Evolutionary conservation across 129 eudicot species (phyloP).

Genomic region (Flaveria sonorensis): DNA sequence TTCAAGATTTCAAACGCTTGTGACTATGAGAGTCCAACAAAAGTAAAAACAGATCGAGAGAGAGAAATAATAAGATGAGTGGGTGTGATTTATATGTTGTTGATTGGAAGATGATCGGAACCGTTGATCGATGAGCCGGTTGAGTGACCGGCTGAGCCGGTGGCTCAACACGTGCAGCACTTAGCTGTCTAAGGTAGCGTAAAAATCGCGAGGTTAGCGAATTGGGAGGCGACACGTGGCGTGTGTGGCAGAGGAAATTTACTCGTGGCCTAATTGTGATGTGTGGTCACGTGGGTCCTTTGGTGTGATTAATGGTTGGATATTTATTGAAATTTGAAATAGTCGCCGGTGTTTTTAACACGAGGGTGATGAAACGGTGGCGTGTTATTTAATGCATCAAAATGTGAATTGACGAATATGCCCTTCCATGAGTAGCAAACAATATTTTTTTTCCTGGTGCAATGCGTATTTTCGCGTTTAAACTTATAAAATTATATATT

Average conservation of each 20-base stretch:
- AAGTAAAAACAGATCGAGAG: constrained; percentile 5
- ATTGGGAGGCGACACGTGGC: constrained; percentile 31
- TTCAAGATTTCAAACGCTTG: constrained; percentile 13
- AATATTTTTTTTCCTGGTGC: no score
- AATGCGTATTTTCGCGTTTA: no score
- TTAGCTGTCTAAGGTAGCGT: constrained; percentile 10
- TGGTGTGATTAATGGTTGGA: constrained; percentile 6
- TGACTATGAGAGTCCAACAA: background rate
- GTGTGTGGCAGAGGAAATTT: constrained; percentile 14
- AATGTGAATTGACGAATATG: background rate
- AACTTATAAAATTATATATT: no score
- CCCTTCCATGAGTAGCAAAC: background rate
- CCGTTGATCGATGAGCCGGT: constrained; percentile 21
- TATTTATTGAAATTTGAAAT: constrained; percentile 10
- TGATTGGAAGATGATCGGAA: constrained; percentile 10
- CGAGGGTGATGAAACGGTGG: constrained; percentile 24
- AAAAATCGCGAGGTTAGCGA: background rate
- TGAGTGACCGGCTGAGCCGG: constrained; percentile 21
- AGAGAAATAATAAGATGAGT: background rate
- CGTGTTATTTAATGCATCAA: background rate
- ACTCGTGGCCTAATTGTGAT: constrained; percentile 36
- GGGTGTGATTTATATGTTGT: constrained; percentile 11
- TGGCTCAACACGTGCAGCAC: constrained; percentile 45
- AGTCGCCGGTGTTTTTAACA: constrained; percentile 29
- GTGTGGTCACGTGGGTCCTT: constrained; percentile 35